Conservation (phyloP, 1,139 yeast species). For the Yamadazyma taylorii region DNA sequence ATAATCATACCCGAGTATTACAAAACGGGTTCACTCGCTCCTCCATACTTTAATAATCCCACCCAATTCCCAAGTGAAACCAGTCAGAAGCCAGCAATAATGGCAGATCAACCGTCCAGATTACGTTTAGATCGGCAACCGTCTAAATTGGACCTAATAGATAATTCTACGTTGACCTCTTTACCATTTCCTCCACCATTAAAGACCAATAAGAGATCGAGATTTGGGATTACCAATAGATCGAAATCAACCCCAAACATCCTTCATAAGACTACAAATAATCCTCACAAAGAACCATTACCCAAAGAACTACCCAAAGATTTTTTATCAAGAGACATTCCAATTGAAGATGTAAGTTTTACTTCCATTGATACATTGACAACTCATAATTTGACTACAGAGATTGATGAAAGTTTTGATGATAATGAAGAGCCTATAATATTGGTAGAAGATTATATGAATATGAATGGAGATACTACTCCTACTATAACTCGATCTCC, state of each 20-base stretch:
- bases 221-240: conserved; percentile 5
- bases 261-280: background rate
- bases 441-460: conserved; percentile 51
- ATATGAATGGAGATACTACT: conserved; percentile 5
- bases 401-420: conserved; percentile 19
- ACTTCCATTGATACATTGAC: conserved; percentile 17
- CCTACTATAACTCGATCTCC: background rate
- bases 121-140: conserved; percentile 30
- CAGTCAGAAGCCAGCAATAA: background rate
- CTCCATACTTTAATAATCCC: no score
- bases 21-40: no score
- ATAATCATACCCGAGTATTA: no score
- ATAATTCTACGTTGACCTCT: conserved; percentile 61
- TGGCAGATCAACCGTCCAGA: conserved; percentile 1
- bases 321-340: conserved; percentile 2
- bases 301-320: conserved; percentile 6
- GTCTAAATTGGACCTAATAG: conserved; percentile 63
- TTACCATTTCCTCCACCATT: conserved; percentile 65
- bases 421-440: conserved; percentile 50
- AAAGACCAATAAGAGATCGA: conserved; percentile 13
- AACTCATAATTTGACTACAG: conserved; percentile 16
- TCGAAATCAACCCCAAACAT: conserved; percentile 7
- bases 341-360: conserved; percentile 16
- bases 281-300: background rate
- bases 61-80: no score